A percentile compares a stretch with the other conserved stretches of the same genome.
phyloP scores from a whole-genome alignment of 2,329 filamentous ascomycete species.

The Daldinia sp. region DNA sequence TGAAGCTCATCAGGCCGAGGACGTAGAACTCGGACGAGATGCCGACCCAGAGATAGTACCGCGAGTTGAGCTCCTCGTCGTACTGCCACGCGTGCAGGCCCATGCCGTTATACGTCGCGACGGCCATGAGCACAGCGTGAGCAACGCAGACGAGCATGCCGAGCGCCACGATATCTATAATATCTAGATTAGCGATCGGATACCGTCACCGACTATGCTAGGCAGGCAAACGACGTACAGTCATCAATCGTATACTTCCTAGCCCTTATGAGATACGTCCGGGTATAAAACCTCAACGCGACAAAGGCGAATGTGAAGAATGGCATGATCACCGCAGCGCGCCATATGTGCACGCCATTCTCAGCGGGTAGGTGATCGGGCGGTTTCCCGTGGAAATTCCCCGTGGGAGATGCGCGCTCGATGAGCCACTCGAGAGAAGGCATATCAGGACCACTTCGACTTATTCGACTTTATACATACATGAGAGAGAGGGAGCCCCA shows the following conservation, averaged over 20 bases:
- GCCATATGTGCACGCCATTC: slow-evolving; percentile 37
- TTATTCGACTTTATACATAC: too few species aligned
- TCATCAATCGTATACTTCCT: slow-evolving; percentile 33
- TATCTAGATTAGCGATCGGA: neutral
- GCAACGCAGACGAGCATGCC: slow-evolving; percentile 34
- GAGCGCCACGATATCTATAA: slow-evolving; percentile 33
- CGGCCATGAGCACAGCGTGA: slow-evolving; percentile 38
- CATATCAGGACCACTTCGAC: slow-evolving; percentile 26
- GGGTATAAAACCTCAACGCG: slow-evolving; percentile 36
- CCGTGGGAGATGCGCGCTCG: slow-evolving; percentile 30
- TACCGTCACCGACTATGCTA: neutral
- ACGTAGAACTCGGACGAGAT: slow-evolving; percentile 40
- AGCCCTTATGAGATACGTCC: slow-evolving; percentile 25
- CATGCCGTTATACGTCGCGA: slow-evolving; percentile 40
- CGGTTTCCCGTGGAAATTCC: slow-evolving; percentile 30
- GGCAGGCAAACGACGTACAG: slow-evolving; percentile 16
- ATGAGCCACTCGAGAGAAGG: slow-evolving; percentile 18
- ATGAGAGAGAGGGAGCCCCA: neutral
- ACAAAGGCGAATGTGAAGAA: slow-evolving; percentile 37
- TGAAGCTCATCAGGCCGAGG: slow-evolving; percentile 36
- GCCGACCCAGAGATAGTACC: slow-evolving; percentile 39
- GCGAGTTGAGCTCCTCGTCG: slow-evolving; percentile 33
- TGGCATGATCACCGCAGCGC: slow-evolving; percentile 31
- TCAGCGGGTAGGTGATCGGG: slow-evolving; percentile 33
- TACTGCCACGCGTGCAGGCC: slow-evolving; percentile 40